Conservation (phyloP, 768 basidiomycete species). For the Lactarius psammicola region DNA sequence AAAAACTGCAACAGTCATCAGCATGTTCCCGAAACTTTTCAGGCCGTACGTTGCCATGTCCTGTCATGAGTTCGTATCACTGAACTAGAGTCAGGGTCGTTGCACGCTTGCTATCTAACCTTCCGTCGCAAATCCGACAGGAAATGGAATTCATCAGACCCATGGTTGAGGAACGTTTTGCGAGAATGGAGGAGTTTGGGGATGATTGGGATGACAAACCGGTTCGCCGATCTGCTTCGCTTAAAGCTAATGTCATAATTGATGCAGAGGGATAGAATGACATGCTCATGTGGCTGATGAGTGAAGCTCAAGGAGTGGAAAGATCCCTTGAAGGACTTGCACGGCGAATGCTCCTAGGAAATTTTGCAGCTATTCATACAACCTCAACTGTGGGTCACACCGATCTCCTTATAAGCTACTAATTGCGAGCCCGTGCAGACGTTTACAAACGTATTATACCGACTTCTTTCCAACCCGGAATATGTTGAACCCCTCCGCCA, state of each 20-base stretch:
- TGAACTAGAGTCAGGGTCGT: background rate
- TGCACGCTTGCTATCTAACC: background rate
- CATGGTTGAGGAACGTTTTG: background rate
- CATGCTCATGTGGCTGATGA: slow-evolving; percentile 43
- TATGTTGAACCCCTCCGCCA: too few relatives aligned
- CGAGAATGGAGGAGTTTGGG: background rate
- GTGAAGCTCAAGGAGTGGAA: slow-evolving; percentile 35
- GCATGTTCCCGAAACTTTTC: background rate
- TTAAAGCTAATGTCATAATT: background rate
- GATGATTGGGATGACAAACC: background rate
- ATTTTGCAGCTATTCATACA: too few relatives aligned
- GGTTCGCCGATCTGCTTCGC: background rate
- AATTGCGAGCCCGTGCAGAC: background rate
- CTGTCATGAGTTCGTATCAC: background rate
- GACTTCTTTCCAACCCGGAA: slow-evolving; percentile 31
- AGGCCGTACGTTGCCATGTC: background rate
- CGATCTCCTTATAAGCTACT: background rate
- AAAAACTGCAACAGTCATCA: background rate
- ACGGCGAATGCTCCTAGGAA: slow-evolving; percentile 37
- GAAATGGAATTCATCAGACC: background rate
- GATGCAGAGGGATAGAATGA: slow-evolving; percentile 36
- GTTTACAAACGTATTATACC: slow-evolving; percentile 24
- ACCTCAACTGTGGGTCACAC: slow-evolving; percentile 32
- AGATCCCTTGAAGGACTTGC: slow-evolving; percentile 34
- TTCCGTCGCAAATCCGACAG: background rate